Evolutionary conservation across 2,329 filamentous ascomycete species (phyloP).

Genomic region (Diaporthe sp.): DNA sequence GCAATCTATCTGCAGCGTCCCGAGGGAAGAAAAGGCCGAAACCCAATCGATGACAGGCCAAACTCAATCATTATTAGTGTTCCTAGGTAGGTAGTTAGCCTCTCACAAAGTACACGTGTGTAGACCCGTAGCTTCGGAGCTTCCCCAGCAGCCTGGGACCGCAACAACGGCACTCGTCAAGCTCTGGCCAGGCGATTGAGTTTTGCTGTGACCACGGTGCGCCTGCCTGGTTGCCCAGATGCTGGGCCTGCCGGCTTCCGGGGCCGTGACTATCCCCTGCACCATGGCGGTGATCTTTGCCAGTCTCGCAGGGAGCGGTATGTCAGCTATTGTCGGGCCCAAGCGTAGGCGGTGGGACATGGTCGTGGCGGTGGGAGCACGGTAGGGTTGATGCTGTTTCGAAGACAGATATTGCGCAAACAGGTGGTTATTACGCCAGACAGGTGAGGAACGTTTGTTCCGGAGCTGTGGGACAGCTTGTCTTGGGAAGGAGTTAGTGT

Average conservation of each 20-base stretch:
- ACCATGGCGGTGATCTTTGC: conserved; percentile 21
- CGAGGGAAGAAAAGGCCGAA: neutral
- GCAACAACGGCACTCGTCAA: neutral
- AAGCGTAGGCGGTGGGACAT: neutral
- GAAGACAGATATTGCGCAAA: neutral
- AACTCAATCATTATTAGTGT: neutral
- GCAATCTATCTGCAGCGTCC: conserved; percentile 2
- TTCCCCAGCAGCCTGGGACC: conserved; percentile 11
- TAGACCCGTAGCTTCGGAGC: neutral
- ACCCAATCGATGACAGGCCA: conserved; percentile 7
- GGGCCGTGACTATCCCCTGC: neutral
- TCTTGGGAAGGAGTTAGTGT: neutral
- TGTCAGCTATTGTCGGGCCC: neutral
- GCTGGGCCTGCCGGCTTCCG: conserved; percentile 2
- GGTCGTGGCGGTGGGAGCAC: conserved; percentile 4
- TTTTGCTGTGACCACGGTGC: conserved; percentile 18
- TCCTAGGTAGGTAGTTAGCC: neutral
- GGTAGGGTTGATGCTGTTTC: conserved; percentile 24
- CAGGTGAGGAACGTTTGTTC: neutral
- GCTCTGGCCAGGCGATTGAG: conserved; percentile 6
- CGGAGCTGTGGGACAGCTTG: conserved; percentile 5
- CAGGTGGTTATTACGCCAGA: too few relatives aligned
- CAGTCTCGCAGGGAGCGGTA: conserved; percentile 13
- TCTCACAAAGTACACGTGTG: neutral
- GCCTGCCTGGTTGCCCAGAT: neutral